Evolutionary conservation across 768 basidiomycete species (phyloP).

Genomic region (Termitomyces sp.): DNA sequence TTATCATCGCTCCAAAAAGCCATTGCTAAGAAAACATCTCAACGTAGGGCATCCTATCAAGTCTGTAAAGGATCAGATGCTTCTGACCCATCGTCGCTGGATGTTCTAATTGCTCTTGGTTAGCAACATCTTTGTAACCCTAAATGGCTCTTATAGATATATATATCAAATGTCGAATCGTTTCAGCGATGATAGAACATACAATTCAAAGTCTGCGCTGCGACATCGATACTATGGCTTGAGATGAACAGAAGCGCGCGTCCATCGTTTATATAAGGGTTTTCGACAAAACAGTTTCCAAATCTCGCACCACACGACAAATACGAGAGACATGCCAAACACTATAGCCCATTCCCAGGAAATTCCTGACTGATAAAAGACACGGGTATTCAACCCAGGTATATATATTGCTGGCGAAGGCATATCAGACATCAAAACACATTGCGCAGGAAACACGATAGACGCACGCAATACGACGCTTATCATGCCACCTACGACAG

Average conservation of each 20-base stretch:
- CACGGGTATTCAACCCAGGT: slow-evolving; percentile 27
- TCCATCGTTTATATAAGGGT: slow-evolving; percentile 24
- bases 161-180: no score
- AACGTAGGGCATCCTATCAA: background rate
- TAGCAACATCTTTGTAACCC: background rate
- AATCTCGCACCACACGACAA: slow-evolving; percentile 30
- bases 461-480: slow-evolving; percentile 32
- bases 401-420: slow-evolving; percentile 27
- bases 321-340: slow-evolving; percentile 28
- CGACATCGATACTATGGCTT: background rate
- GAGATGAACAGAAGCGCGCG: background rate
- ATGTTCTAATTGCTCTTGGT: background rate
- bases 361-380: slow-evolving; percentile 32
- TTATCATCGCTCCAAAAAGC: background rate
- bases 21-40: background rate
- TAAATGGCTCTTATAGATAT: background rate
- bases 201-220: background rate
- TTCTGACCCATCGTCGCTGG: background rate
- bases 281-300: slow-evolving; percentile 29
- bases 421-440: background rate
- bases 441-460: background rate
- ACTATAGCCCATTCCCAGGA: slow-evolving; percentile 35
- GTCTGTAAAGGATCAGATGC: background rate
- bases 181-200: background rate
- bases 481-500: slow-evolving; percentile 27